These are phyloP conservation scores for Gremmenia infestans DNA, from an alignment of 2,329 filamentous ascomycete species.

Conservation along the genomic window DNA sequence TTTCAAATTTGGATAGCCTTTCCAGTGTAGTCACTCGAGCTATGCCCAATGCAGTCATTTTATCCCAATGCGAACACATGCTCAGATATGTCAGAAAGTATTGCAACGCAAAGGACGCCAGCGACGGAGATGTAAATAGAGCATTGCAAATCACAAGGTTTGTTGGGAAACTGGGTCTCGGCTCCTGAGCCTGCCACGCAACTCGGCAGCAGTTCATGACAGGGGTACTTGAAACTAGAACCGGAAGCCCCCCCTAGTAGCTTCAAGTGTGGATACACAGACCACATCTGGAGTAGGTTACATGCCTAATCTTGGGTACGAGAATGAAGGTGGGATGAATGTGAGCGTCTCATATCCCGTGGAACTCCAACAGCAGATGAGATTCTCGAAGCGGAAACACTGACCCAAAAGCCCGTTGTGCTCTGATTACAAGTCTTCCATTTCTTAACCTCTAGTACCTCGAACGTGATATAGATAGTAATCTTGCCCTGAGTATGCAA, in stretches of 20 bases:
- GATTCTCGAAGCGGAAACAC: too few species aligned
- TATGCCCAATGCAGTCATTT: slow-evolving; percentile 17
- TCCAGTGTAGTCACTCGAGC: slow-evolving; percentile 1
- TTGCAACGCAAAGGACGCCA: neutral
- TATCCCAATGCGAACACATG: slow-evolving; percentile 7
- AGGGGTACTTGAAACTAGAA: neutral
- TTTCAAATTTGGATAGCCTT: neutral
- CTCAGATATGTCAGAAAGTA: neutral
- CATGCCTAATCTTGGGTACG: neutral
- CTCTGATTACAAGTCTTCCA: too few species aligned
- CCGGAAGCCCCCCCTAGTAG: neutral
- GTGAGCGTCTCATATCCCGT: neutral
- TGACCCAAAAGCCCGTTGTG: too few species aligned
- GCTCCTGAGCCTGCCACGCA: neutral
- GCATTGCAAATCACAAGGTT: neutral
- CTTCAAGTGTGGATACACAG: neutral
- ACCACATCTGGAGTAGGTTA: neutral
- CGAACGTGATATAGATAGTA: neutral
- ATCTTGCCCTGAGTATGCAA: neutral
- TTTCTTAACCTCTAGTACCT: neutral
- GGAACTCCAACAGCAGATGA: too few species aligned
- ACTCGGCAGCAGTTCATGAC: neutral
- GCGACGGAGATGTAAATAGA: neutral
- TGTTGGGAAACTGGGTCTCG: neutral
- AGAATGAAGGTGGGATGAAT: neutral